Base-by-base conservation (phyloP, 805 yeast species). In the Starmerella floris region DNA sequence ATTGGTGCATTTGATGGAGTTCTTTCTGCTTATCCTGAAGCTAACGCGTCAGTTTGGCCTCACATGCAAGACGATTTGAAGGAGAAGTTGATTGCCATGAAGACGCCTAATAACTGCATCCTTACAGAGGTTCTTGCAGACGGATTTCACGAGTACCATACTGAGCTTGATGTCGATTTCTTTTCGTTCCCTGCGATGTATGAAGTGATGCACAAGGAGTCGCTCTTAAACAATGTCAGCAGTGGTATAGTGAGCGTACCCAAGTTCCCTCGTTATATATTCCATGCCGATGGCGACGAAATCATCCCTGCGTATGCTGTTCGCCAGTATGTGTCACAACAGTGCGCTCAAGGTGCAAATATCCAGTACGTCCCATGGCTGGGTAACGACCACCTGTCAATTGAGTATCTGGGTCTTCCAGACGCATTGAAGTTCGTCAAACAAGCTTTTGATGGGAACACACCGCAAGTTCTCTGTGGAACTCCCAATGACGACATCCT, bases 1-100 rank as follows among this genome's bases (percentile, higher is more conserved):
- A 48, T 52, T 13, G 52, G 51, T 10, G 56, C 55, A 1, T 22
- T 55, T 19, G 23, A 46, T 25, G 59, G 59, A 21, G 37, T 56
- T 8, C 45, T 52, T 26, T 23, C 32, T 21, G 53, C 51, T 23
- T 53, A 55, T 30, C 51, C 54, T 5, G 48, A 43, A 13, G 17
- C 30, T 22, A 28, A 36, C 17, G 45, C 45, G 17, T 30, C 35
- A 5, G 8, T 39, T 1, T 39, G 39, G 39, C 36, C 39, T 3
- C 30, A 34, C 15, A 5, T 28, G 20, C 35, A 46, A n/a, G 40
- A 27, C 15, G 20, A 27, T 16, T 35, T 47, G 20, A 36, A 43
- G 27, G 34, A 44, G 34, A 38, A 48, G 6, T 10, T 40, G 32
- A 4, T 5, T n/a, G 5, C 5, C 15, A 9, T 33, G 16, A 11